Conservation (phyloP, 495 filamentous ascomycete species). For the Lasiosphaeriaceae sp. region DNA sequence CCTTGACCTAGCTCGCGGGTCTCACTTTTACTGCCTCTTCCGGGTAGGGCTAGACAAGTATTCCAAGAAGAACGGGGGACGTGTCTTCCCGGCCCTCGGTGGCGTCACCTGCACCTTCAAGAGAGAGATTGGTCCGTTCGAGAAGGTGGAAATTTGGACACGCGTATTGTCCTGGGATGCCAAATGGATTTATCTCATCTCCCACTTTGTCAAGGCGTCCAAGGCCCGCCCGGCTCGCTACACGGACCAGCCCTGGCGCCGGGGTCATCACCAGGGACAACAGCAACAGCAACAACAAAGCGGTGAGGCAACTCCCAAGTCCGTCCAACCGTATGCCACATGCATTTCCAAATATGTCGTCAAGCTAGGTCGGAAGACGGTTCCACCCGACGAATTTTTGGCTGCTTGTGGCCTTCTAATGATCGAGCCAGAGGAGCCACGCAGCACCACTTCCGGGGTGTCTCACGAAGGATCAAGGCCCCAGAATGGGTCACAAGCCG, state of each 20-base stretch:
- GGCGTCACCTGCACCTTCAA: constrained; percentile 61
- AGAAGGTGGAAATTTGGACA: constrained; percentile 64
- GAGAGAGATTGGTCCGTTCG: constrained; percentile 63
- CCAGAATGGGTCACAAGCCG: background rate
- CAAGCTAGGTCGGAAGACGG: background rate
- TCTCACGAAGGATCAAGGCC: no score
- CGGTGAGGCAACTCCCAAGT: background rate
- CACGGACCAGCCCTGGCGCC: background rate
- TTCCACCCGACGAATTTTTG: background rate
- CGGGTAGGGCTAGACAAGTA: background rate
- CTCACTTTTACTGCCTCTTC: constrained; percentile 38
- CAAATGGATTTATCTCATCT: constrained; percentile 79
- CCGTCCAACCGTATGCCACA: background rate
- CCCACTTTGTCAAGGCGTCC: constrained; percentile 61
- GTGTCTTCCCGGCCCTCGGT: background rate
- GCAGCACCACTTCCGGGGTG: background rate
- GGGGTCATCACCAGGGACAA: background rate
- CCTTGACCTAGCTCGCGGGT: constrained; percentile 64
- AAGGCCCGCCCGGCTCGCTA: constrained; percentile 35
- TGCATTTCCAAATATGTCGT: background rate
- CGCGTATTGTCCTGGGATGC: constrained; percentile 68
- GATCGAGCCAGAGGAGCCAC: background rate
- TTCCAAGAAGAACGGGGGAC: constrained; percentile 34
- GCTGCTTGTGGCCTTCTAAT: background rate
- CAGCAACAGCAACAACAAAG: background rate